These are phyloP conservation scores for Fusarium verticillioides DNA, from an alignment of 2,329 filamentous ascomycete species.

Conservation along the genomic window DNA sequence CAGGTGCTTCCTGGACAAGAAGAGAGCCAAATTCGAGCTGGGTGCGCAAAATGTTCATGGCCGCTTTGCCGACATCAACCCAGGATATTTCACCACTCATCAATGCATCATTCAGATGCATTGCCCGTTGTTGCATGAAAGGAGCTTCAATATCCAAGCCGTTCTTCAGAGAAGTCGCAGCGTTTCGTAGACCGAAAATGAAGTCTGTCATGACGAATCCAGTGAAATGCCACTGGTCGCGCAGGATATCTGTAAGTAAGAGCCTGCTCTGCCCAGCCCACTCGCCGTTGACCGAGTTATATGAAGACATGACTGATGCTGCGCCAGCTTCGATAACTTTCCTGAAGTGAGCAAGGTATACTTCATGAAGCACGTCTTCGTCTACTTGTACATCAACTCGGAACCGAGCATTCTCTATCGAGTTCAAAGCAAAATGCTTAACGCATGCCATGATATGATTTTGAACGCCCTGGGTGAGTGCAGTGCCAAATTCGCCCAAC, in stretches of 20 bases:
- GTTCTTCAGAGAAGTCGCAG: constrained; percentile 22
- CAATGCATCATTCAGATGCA: constrained; percentile 3
- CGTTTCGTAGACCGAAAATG: constrained; percentile 34
- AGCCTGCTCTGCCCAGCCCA: constrained; percentile 34
- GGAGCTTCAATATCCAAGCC: constrained; percentile 40
- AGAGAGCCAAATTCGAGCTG: constrained; percentile 9
- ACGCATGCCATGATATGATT: constrained; percentile 39
- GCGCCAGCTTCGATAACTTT: constrained; percentile 29
- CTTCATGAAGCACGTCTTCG: constrained; percentile 30
- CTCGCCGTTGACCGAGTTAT: constrained; percentile 36
- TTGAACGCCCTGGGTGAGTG: constrained; percentile 30
- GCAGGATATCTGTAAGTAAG: constrained; percentile 27
- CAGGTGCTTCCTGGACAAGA: neutral
- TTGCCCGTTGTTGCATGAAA: constrained; percentile 17
- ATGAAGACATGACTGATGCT: constrained; percentile 31
- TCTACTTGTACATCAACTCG: constrained; percentile 34
- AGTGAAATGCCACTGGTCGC: constrained; percentile 30
- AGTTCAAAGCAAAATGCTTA: constrained; percentile 41
- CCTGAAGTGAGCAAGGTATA: constrained; percentile 36
- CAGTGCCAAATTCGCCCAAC: constrained; percentile 34
- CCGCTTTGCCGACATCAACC: constrained; percentile 10
- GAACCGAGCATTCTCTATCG: constrained; percentile 40
- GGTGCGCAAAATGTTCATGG: constrained; percentile 5
- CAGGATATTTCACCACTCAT: neutral
- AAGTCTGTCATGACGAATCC: constrained; percentile 35